These are phyloP conservation scores for Ustilago cynodontis DNA, from an alignment of 1,284 basidiomycete genomes.

Conservation along the genomic window DNA sequence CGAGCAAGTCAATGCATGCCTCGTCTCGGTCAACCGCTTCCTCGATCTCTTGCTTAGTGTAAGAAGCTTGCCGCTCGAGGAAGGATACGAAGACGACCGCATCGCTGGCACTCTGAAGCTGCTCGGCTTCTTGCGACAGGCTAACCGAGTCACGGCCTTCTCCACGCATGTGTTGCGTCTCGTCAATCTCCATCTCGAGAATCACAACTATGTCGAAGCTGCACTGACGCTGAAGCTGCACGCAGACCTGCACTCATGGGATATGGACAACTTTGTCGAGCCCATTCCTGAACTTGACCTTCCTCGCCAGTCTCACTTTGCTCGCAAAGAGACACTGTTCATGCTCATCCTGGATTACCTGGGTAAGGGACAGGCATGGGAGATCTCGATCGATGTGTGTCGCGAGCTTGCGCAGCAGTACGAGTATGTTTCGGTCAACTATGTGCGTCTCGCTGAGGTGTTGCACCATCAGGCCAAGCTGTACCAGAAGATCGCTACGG, in stretches of 20 bases:
- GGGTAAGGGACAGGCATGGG: constrained; percentile 93
- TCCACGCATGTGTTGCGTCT: constrained; percentile 65
- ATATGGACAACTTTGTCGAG: constrained; percentile 79
- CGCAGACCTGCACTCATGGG: constrained; percentile 91
- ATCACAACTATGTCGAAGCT: constrained; percentile 90
- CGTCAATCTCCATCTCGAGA: constrained; percentile 77
- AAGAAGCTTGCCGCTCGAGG: constrained; percentile 76
- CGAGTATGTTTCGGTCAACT: constrained; percentile 70
- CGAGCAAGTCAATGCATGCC: constrained; percentile 82
- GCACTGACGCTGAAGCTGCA: constrained; percentile 87
- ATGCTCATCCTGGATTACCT: constrained; percentile 71
- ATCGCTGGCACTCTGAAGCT: constrained; percentile 87
- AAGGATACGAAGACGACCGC: constrained; percentile 79
- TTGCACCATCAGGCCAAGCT: constrained; percentile 64
- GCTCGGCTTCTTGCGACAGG: constrained; percentile 65
- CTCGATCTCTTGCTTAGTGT: constrained; percentile 91
- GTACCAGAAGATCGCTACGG: constrained; percentile 60
- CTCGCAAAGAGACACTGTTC: constrained; percentile 80
- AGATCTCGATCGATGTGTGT: constrained; percentile 91
- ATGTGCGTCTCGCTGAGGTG: constrained; percentile 71
- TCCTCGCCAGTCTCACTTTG: constrained; percentile 92
- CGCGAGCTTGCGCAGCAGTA: constrained; percentile 75
- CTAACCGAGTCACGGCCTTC: constrained; percentile 63
- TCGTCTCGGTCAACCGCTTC: constrained; percentile 92
- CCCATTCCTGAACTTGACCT: constrained; percentile 76